phyloP scores from a whole-genome alignment of 805 yeast genomes.

The Teunomyces kruisii region DNA sequence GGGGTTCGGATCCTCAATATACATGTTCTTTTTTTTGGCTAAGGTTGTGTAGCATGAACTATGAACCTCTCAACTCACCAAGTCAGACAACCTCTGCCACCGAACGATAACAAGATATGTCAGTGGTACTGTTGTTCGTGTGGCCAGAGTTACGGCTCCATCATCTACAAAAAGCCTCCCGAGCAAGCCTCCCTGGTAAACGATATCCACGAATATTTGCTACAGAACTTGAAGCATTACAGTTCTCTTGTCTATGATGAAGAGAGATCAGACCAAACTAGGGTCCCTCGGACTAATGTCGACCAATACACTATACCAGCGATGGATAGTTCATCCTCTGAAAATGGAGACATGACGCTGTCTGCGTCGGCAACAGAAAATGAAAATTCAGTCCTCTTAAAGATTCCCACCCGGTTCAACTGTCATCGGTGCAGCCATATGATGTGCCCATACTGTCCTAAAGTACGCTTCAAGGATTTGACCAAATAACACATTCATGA shows the following conservation, averaged over 20 bases:
- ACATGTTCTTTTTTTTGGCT: background rate
- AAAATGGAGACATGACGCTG: background rate
- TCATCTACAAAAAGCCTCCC: constrained; percentile 12
- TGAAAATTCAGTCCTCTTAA: constrained; percentile 19
- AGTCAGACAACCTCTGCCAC: constrained; percentile 3
- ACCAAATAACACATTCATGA: background rate
- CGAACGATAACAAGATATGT: constrained; percentile 27
- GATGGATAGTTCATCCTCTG: background rate
- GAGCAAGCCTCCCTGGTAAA: background rate
- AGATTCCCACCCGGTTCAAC: constrained; percentile 33
- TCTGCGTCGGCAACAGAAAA: constrained; percentile 1
- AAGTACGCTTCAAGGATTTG: constrained; percentile 33
- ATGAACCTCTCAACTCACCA: constrained; percentile 2
- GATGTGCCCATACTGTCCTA: constrained; percentile 45
- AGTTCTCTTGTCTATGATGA: constrained; percentile 20
- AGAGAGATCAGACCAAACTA: background rate
- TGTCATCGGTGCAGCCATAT: constrained; percentile 40
- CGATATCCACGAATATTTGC: constrained; percentile 7
- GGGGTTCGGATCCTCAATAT: background rate
- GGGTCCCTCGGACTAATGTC: background rate
- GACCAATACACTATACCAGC: background rate
- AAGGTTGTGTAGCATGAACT: background rate
- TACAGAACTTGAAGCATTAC: constrained; percentile 23
- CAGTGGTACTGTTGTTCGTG: constrained; percentile 46
- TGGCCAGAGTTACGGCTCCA: constrained; percentile 38